phyloP scores from a whole-genome alignment of 148 eudicot species.

The Nyssa sinensis region DNA sequence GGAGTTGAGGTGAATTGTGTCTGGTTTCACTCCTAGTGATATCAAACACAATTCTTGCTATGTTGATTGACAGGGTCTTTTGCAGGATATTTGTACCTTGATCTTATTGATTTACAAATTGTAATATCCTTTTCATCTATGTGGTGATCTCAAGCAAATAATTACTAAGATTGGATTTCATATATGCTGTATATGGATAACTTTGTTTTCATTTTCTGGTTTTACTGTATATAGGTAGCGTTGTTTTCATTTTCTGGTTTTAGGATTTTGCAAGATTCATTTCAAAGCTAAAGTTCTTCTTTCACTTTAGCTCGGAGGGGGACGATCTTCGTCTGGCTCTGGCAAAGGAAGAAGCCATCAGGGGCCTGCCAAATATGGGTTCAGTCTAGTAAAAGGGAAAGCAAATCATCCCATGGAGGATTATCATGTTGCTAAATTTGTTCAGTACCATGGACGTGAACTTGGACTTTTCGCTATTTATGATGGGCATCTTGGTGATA shows the following conservation, averaged over 20 bases:
- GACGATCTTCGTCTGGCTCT: slow-evolving; percentile 46
- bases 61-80: neutral
- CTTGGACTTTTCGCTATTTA: slow-evolving; percentile 83
- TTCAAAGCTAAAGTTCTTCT: slow-evolving; percentile 1
- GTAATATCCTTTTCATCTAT: neutral
- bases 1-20: neutral
- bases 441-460: slow-evolving; percentile 44
- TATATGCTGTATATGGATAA: neutral
- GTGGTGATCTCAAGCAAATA: neutral
- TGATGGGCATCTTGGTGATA: slow-evolving; percentile 81
- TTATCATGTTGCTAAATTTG: slow-evolving; percentile 77
- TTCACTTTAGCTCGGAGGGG: slow-evolving; percentile 39
- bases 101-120: slow-evolving; percentile 2
- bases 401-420: slow-evolving; percentile 87
- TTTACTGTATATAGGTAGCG: neutral
- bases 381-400: slow-evolving; percentile 62
- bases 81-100: neutral
- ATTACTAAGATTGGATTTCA: neutral
- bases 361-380: slow-evolving; percentile 56
- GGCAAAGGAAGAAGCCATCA: slow-evolving; percentile 64
- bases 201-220: neutral
- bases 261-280: neutral
- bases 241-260: neutral
- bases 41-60: neutral
- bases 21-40: neutral